Conservation (phyloP, 805 yeast genomes). For the Cyberlindnera suaveolens region DNA sequence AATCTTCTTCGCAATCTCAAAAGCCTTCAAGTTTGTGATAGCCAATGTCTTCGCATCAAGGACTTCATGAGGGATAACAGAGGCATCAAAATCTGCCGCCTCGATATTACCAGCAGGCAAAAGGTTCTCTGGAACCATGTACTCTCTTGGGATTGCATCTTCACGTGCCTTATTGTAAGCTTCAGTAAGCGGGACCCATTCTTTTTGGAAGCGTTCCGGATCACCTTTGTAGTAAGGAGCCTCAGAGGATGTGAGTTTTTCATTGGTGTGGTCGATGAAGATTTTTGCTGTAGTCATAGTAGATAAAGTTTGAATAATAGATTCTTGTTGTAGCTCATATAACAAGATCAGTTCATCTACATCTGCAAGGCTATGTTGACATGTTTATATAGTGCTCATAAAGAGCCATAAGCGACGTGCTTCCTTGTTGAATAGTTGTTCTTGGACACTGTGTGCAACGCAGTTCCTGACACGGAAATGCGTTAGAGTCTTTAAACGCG, state of each 20-base stretch:
- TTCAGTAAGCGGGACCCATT: slow-evolving; percentile 16
- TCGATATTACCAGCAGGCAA: slow-evolving; percentile 13
- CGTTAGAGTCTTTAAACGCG: too few relatives aligned
- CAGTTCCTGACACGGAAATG: too few relatives aligned
- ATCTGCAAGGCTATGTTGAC: too few relatives aligned
- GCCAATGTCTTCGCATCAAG: slow-evolving; percentile 10
- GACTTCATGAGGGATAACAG: slow-evolving; percentile 9
- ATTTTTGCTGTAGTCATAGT: slow-evolving; percentile 5
- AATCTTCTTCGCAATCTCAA: slow-evolving; percentile 5
- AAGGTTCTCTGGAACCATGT: slow-evolving; percentile 8
- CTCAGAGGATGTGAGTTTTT: slow-evolving; percentile 2
- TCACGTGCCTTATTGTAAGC: slow-evolving; percentile 11
- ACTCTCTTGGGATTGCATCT: slow-evolving; percentile 2
- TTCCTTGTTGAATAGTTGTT: too few relatives aligned
- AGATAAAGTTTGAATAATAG: too few relatives aligned
- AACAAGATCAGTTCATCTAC: too few relatives aligned
- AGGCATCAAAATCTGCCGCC: slow-evolving; percentile 12
- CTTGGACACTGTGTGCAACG: too few relatives aligned
- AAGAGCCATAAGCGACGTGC: too few relatives aligned
- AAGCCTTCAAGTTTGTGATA: slow-evolving; percentile 4
- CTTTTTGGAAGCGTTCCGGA: slow-evolving; percentile 4
- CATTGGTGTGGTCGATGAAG: slow-evolving; percentile 9
- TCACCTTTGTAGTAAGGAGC: slow-evolving; percentile 8
- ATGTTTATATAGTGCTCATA: too few relatives aligned
- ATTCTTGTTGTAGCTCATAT: too few relatives aligned